phyloP scores from a whole-genome alignment of 306 rosid genomes.

The Gastrolobium bilobum region DNA sequence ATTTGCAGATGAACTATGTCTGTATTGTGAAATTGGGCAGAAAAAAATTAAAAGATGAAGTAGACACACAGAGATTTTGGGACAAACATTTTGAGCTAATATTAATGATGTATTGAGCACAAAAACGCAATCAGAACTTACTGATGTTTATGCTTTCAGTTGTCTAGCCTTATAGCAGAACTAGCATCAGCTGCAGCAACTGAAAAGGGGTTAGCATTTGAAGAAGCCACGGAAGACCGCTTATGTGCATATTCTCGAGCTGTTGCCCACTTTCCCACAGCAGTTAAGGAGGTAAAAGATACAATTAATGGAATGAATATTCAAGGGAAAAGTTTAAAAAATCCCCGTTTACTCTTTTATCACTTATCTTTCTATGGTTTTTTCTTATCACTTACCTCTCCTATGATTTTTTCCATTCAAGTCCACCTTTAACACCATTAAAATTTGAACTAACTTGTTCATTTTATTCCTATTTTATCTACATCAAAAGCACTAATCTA shows the following conservation, averaged over 20 bases:
- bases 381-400: too few species aligned
- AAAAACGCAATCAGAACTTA: conserved; percentile 24
- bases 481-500: too few species aligned
- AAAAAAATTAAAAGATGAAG: not conserved
- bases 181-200: conserved; percentile 80
- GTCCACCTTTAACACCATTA: too few species aligned
- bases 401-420: too few species aligned
- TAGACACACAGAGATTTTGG: not conserved
- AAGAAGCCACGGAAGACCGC: conserved; percentile 81
- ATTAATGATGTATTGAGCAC: conserved; percentile 1
- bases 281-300: conserved; percentile 89
- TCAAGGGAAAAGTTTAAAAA: too few species aligned
- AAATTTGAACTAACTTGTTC: too few species aligned
- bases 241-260: conserved; percentile 89
- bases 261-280: conserved; percentile 94
- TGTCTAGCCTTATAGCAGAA: conserved; percentile 79
- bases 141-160: conserved; percentile 59
- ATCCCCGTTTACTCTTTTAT: too few species aligned
- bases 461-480: too few species aligned
- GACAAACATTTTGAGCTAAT: not conserved
- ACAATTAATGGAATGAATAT: not conserved
- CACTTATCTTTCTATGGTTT: too few species aligned
- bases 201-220: conserved; percentile 80
- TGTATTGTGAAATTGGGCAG: conserved; percentile 14
- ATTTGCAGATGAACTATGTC: conserved; percentile 21